These are phyloP conservation scores for Tremellales sp. DNA, from an alignment of 1,284 basidiomycete species.

Conservation along the genomic window DNA sequence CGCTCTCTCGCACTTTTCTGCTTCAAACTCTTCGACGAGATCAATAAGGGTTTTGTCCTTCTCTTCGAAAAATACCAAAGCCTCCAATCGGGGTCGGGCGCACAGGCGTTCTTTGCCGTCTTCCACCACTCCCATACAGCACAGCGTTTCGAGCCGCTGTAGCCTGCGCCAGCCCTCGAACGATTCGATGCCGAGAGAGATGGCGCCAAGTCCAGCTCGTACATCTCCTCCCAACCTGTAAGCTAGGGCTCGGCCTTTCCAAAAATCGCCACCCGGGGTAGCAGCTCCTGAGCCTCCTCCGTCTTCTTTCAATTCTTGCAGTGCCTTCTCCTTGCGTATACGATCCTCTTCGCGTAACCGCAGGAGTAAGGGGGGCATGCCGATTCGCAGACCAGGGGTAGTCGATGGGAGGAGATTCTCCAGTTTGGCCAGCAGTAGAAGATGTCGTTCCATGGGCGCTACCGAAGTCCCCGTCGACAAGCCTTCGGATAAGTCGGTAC, in stretches of 20 bases:
- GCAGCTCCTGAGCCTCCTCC: not conserved
- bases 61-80: conserved; percentile 16
- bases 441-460: conserved; percentile 16
- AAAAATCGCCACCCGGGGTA: conserved; percentile 3
- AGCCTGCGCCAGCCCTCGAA: conserved; percentile 33
- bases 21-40: conserved; percentile 8
- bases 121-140: conserved; percentile 13
- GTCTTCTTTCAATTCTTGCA: conserved; percentile 15
- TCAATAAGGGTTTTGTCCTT: conserved; percentile 6
- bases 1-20: conserved; percentile 16
- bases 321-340: conserved; percentile 19
- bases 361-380: conserved; percentile 29
- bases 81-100: conserved; percentile 11
- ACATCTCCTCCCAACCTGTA: conserved; percentile 37
- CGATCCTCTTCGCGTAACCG: conserved; percentile 27
- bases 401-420: conserved; percentile 21
- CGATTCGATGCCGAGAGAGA: conserved; percentile 19
- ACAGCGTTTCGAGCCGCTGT: conserved; percentile 26
- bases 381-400: conserved; percentile 28
- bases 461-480: too few species aligned
- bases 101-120: conserved; percentile 2
- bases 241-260: conserved; percentile 19
- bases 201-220: conserved; percentile 23
- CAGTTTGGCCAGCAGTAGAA: conserved; percentile 16
- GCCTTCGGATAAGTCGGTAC: too few species aligned